Conservation (phyloP, 352 stramenopile genomes). For the Pythium dissimile region DNA sequence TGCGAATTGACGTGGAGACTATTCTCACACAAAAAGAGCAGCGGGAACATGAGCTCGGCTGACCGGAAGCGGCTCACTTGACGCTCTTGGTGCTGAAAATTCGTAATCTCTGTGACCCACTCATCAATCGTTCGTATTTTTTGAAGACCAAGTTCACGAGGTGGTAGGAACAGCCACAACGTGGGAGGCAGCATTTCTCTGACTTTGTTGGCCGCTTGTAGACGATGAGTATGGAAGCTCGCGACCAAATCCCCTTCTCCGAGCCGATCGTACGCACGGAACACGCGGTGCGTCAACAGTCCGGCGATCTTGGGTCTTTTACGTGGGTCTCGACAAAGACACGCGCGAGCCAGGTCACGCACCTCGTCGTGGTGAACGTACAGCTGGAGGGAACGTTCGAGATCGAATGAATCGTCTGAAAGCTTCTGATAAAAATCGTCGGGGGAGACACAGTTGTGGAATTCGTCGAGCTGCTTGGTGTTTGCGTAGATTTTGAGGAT, state of each 20-base stretch:
- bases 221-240: conserved; percentile 15
- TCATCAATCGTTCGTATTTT: conserved; percentile 37
- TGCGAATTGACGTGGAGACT: conserved; percentile 23
- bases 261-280: conserved; percentile 27
- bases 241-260: conserved; percentile 13
- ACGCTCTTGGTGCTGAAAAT: conserved; percentile 29
- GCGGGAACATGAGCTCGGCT: conserved; percentile 41
- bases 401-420: conserved; percentile 24
- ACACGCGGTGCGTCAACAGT: conserved; percentile 38
- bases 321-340: conserved; percentile 33
- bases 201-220: conserved; percentile 17
- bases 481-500: conserved; percentile 54
- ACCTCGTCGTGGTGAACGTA: conserved; percentile 48
- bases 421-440: conserved; percentile 36
- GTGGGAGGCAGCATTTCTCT: conserved; percentile 40
- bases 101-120: conserved; percentile 41
- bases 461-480: conserved; percentile 44
- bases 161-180: conserved; percentile 64
- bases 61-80: not conserved
- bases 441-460: conserved; percentile 29
- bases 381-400: conserved; percentile 45
- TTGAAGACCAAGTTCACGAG: conserved; percentile 32
- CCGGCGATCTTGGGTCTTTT: conserved; percentile 35
- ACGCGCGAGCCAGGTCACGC: conserved; percentile 37
- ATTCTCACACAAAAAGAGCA: conserved; percentile 64